phyloP scores from a whole-genome alignment of 805 yeast species.

The Kodamaea neixiangensis region DNA sequence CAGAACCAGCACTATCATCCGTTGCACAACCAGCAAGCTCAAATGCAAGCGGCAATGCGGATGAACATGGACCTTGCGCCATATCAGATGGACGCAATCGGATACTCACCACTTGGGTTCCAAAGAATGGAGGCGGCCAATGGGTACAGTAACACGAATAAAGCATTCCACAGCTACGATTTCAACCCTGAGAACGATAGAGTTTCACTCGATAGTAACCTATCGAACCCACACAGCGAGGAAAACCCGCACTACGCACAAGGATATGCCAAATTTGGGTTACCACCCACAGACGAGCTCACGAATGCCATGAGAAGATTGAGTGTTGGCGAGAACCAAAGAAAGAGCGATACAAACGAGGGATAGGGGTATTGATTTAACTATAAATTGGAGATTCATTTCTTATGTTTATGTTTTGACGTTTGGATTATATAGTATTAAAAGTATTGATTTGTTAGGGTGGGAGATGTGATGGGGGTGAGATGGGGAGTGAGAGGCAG shows the following conservation, averaged over 20 bases:
- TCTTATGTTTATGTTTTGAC: background rate
- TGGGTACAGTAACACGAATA: background rate
- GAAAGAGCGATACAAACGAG: background rate
- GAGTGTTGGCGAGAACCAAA: background rate
- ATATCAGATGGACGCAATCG: constrained; percentile 12
- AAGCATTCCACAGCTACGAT: background rate
- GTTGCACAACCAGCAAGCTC: constrained; percentile 32
- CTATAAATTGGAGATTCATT: background rate
- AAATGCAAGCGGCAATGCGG: constrained; percentile 24
- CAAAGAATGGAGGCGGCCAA: background rate
- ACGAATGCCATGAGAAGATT: background rate
- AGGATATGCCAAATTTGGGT: background rate
- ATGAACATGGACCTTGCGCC: constrained; percentile 34
- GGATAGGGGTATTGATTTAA: too few species aligned
- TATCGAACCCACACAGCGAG: constrained; percentile 1
- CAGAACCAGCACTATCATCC: constrained; percentile 26
- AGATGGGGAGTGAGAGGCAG: background rate
- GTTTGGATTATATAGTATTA: background rate
- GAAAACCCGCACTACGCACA: background rate
- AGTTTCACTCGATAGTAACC: background rate
- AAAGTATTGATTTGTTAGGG: constrained; percentile 4
- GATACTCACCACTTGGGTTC: background rate
- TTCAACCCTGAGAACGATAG: background rate
- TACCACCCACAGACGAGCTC: background rate
- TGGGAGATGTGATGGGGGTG: background rate